phyloP scores from a whole-genome alignment of 2,329 filamentous ascomycete species.

The Bipolaris gigantea region DNA sequence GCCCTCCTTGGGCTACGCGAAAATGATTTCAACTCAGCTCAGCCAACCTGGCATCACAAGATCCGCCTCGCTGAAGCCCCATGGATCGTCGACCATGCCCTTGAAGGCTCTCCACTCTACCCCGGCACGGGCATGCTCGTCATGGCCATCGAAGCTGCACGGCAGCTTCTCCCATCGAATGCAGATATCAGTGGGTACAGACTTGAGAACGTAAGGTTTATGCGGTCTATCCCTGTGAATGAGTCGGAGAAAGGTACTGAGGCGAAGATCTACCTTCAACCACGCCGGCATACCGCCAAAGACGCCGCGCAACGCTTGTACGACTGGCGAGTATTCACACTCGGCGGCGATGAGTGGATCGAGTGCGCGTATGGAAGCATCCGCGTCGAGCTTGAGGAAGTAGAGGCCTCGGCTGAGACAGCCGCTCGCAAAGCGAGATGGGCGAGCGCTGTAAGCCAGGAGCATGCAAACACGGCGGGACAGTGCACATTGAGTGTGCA shows the following conservation, averaged over 20 bases:
- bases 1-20: slow-evolving; percentile 20
- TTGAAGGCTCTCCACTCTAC: slow-evolving; percentile 34
- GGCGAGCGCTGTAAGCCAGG: slow-evolving; percentile 1
- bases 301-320: slow-evolving; percentile 9
- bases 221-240: slow-evolving; percentile 13
- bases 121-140: slow-evolving; percentile 40
- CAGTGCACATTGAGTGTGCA: slow-evolving; percentile 10
- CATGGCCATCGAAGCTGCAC: slow-evolving; percentile 40
- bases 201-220: slow-evolving; percentile 10
- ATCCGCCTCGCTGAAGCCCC: slow-evolving; percentile 47
- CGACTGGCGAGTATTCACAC: slow-evolving; percentile 10
- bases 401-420: slow-evolving; percentile 1
- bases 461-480: slow-evolving; percentile 1
- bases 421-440: slow-evolving; percentile 3
- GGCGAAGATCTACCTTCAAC: slow-evolving; percentile 8
- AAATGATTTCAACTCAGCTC: slow-evolving; percentile 20
- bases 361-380: slow-evolving; percentile 11
- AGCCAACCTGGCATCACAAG: slow-evolving; percentile 51
- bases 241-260: slow-evolving; percentile 9
- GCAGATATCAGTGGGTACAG: slow-evolving; percentile 10
- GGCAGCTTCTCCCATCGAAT: slow-evolving; percentile 12
- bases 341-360: slow-evolving; percentile 8
- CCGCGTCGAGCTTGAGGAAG: slow-evolving; percentile 10
- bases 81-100: slow-evolving; percentile 54
- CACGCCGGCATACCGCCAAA: slow-evolving; percentile 10